Evolutionary conservation across 331 rosid species (phyloP).

Genomic region (Acacia concinna): DNA sequence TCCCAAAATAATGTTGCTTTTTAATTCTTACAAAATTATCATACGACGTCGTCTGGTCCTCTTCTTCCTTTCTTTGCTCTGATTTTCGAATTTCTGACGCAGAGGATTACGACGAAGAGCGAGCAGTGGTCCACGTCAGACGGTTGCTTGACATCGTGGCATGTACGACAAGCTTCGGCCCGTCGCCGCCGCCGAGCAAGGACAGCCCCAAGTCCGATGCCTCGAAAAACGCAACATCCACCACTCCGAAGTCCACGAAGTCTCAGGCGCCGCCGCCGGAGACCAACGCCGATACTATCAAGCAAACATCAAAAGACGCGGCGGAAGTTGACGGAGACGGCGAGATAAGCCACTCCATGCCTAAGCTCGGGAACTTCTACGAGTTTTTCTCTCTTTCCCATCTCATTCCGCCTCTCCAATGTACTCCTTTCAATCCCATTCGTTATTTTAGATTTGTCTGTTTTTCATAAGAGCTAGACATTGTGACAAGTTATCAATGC

Average conservation of each 20-base stretch:
- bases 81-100: background rate
- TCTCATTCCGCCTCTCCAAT: conserved; percentile 84
- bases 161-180: conserved; percentile 82
- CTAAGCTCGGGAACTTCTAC: conserved; percentile 84
- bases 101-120: conserved; percentile 82
- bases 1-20: too few relatives aligned
- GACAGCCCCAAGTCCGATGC: conserved; percentile 40
- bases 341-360: conserved; percentile 73
- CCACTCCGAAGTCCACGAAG: conserved; percentile 37
- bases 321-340: conserved; percentile 47
- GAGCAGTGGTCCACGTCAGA: conserved; percentile 77
- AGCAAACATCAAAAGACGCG: conserved; percentile 42
- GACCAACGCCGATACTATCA: background rate
- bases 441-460: background rate
- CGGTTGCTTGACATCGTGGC: conserved; percentile 82
- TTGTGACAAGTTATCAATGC: conserved; percentile 30
- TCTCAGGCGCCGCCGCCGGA: conserved; percentile 35
- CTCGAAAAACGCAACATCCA: conserved; percentile 39
- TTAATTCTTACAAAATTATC: too few relatives aligned
- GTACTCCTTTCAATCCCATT: conserved; percentile 32
- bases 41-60: conserved; percentile 42
- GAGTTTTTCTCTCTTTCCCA: conserved; percentile 93
- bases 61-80: background rate
- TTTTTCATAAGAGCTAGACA: background rate
- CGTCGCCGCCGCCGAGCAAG: conserved; percentile 44